phyloP scores from a whole-genome alignment of 768 basidiomycete species.

The Phylloporus scabripes region DNA sequence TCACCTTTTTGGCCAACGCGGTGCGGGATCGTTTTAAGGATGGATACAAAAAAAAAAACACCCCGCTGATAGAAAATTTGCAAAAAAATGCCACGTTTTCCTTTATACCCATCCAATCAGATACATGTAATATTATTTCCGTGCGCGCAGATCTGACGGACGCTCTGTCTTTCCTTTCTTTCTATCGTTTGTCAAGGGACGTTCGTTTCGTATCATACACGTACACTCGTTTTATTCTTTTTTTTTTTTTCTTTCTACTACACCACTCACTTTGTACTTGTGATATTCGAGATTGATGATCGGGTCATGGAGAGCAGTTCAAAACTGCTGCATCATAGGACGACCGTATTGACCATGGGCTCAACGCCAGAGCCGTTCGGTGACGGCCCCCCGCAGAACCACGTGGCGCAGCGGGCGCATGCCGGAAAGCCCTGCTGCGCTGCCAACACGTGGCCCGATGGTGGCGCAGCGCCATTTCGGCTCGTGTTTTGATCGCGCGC shows the following conservation, averaged over 20 bases:
- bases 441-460: no score
- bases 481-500: no score
- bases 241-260: no score
- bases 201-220: not conserved
- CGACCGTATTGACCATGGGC: no score
- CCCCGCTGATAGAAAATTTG: not conserved
- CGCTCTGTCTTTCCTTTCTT: not conserved
- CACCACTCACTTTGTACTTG: not conserved
- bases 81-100: not conserved
- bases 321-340: no score
- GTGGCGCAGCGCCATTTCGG: no score
- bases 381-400: no score
- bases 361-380: no score
- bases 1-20: not conserved
- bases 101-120: slow-evolving; percentile 21
- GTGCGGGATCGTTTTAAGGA: slow-evolving; percentile 8
- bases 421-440: no score
- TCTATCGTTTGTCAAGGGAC: not conserved
- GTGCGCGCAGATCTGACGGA: slow-evolving; percentile 2
- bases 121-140: slow-evolving; percentile 37
- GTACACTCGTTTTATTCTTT: not conserved
- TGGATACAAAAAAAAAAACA: not conserved
- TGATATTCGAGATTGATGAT: not conserved
- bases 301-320: not conserved
- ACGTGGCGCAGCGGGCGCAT: no score